A percentile compares a stretch with the other conserved stretches of the same genome.
Evolutionary conservation across 2,329 filamentous ascomycete species (phyloP).

Genomic region (Pleoardoris graminearum): DNA sequence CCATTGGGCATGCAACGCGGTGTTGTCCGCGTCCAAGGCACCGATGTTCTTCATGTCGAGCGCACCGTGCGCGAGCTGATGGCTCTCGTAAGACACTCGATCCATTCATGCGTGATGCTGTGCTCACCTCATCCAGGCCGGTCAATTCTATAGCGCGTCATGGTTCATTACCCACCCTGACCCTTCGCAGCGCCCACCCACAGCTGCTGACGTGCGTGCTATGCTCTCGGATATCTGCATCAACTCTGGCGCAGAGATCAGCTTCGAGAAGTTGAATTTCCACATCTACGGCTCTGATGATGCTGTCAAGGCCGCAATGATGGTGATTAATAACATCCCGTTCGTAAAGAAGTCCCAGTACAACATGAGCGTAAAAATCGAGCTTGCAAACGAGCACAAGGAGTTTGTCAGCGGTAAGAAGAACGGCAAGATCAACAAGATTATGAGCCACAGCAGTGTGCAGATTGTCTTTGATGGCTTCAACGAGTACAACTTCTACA

Average conservation of each 20-base stretch:
- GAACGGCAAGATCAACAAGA: slow-evolving; percentile 99
- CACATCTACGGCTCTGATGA: slow-evolving; percentile 95
- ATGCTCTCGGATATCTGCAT: slow-evolving; percentile 96
- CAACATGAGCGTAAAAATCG: slow-evolving; percentile 96
- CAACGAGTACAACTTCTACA: slow-evolving; percentile 99
- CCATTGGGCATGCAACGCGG: slow-evolving; percentile 82
- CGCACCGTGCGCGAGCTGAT: slow-evolving; percentile 94
- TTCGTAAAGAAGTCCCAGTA: slow-evolving; percentile 87
- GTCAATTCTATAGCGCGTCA: slow-evolving; percentile 95
- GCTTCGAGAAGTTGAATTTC: slow-evolving; percentile 92
- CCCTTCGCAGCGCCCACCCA: slow-evolving; percentile 63
- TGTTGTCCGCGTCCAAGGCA: slow-evolving; percentile 86
- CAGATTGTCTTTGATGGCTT: slow-evolving; percentile 99
- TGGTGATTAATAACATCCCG: slow-evolving; percentile 87
- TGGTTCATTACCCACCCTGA: slow-evolving; percentile 91
- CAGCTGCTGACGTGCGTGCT: slow-evolving; percentile 72
- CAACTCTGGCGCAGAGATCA: slow-evolving; percentile 92
- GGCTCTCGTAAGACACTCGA: slow-evolving; percentile 69
- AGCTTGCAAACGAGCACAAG: slow-evolving; percentile 98
- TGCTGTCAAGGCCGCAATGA: slow-evolving; percentile 91
- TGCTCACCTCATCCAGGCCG: slow-evolving; percentile 62
- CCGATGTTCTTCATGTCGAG: slow-evolving; percentile 91
- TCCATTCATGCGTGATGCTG: slow-evolving; percentile 5
- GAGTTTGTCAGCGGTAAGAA: slow-evolving; percentile 99
- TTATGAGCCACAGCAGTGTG: slow-evolving; percentile 99